Conservation (phyloP, 352 stramenopile species). For the Pseudoperonospora humuli region DNA sequence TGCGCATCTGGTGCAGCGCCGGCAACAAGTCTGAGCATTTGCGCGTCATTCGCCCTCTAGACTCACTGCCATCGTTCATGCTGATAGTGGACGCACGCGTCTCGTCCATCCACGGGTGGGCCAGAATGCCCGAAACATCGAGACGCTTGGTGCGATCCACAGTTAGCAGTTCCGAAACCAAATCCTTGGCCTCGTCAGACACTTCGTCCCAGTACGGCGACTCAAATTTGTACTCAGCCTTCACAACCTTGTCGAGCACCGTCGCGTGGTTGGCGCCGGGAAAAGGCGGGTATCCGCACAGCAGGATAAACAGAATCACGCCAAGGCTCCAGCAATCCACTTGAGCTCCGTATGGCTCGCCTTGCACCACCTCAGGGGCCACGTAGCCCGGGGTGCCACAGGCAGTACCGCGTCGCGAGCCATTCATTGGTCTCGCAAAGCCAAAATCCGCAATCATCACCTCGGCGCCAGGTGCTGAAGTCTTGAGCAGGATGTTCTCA, state of each 20-base stretch:
- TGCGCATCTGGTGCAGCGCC: constrained; percentile 67
- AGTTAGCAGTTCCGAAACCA: constrained; percentile 89
- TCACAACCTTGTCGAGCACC: constrained; percentile 66
- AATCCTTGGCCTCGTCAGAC: constrained; percentile 89
- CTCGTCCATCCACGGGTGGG: constrained; percentile 77
- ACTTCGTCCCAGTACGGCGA: constrained; percentile 93
- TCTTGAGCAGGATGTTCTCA: constrained; percentile 86
- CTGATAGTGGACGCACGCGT: constrained; percentile 15
- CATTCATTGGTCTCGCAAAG: constrained; percentile 66
- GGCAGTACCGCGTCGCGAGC: constrained; percentile 42
- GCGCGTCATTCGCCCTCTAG: constrained; percentile 23
- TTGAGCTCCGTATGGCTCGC: constrained; percentile 75
- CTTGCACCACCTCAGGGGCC: constrained; percentile 89
- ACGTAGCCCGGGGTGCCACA: constrained; percentile 90
- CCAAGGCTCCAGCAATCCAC: constrained; percentile 93
- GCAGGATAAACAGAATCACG: constrained; percentile 91
- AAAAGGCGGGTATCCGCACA: constrained; percentile 90
- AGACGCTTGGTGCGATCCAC: constrained; percentile 80
- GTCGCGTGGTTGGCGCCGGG: constrained; percentile 58
- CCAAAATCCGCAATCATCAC: constrained; percentile 89
- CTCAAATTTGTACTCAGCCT: constrained; percentile 87
- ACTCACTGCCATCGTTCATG: constrained; percentile 26
- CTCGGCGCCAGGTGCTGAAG: constrained; percentile 51
- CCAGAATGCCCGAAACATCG: constrained; percentile 55
- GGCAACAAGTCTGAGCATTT: constrained; percentile 57